These are phyloP conservation scores for Phytophthora hibernalis DNA, from an alignment of 352 stramenopile genomes.

Conservation along the genomic window DNA sequence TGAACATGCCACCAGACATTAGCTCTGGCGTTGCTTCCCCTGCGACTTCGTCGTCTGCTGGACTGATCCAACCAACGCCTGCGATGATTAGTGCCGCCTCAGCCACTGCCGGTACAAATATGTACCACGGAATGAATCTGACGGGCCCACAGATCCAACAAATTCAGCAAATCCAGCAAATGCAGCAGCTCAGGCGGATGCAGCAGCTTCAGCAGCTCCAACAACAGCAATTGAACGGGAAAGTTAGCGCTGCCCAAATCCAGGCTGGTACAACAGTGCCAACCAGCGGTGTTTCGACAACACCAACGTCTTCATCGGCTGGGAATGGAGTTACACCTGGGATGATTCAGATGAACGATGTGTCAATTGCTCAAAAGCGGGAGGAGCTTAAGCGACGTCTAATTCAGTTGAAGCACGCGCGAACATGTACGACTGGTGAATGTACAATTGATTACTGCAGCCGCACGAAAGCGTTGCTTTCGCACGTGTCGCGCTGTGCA, in stretches of 20 bases:
- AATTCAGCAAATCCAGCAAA: slow-evolving; percentile 88
- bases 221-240: slow-evolving; percentile 54
- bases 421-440: slow-evolving; percentile 78
- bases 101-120: slow-evolving; percentile 45
- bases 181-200: slow-evolving; percentile 85
- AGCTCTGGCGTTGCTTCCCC: slow-evolving; percentile 40
- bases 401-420: slow-evolving; percentile 89
- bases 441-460: slow-evolving; percentile 86
- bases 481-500: slow-evolving; percentile 84
- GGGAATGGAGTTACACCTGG: slow-evolving; percentile 39
- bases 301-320: slow-evolving; percentile 20
- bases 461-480: slow-evolving; percentile 80
- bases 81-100: slow-evolving; percentile 48
- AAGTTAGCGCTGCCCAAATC: slow-evolving; percentile 34
- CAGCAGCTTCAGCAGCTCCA: slow-evolving; percentile 80
- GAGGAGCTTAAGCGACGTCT: slow-evolving; percentile 86
- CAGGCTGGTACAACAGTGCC: slow-evolving; percentile 26
- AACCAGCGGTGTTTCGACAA: slow-evolving; percentile 35
- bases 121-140: slow-evolving; percentile 85
- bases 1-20: slow-evolving; percentile 84
- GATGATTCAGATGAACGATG: slow-evolving; percentile 81
- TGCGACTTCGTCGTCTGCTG: slow-evolving; percentile 39
- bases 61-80: slow-evolving; percentile 49
- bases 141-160: slow-evolving; percentile 81
- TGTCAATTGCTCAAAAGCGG: slow-evolving; percentile 83